Base-by-base conservation (phyloP, 148 eudicot species). In the Drosera capensis region DNA sequence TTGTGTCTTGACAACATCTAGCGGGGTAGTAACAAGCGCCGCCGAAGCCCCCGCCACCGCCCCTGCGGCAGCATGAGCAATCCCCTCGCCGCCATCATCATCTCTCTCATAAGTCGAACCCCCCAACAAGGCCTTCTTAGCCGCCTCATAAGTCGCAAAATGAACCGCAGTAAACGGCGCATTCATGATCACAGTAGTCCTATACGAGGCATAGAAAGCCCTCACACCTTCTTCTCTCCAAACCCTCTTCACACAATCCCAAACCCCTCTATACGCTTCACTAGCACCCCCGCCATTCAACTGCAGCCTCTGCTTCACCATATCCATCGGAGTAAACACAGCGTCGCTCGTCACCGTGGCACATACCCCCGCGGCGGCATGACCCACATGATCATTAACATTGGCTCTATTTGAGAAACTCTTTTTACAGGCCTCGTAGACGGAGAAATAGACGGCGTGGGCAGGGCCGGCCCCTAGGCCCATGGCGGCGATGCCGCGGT, bases 381-480 rank as follows among this genome's bases (percentile, higher is more conserved):
- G 95, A 0, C 77, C 95, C 4, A 54, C 19, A 14, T 65, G 58
- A 25, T 80, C 71, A 14, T 80, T 67, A 0, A 70, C 70, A 39
- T 72, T 66, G 0, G 67, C 77, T 0, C 38, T 15, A 1, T 62
- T 51, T 0, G 78, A 59, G 0, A 88, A 62, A 0, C 55, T 6
- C 57, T 83, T 64, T 60, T 88, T 88, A 23, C 79, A 82, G 1
- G 63, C n/a, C 62, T 87, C 96, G 28, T 87, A 87, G 1, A 77
- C 76, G 0, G 94, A 76, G 62, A 82, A 87, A 40, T 87, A 82
- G 2, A 77, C 94, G 2, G 96, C 94, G 61, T 87, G 96, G 8
- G 96, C 96, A 2, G 96, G 96, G 2, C 96, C 96, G 1, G 96
- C 96, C 1, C 96, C 96, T 3, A 87, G 82, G 2, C 75, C 96